phyloP scores from a whole-genome alignment of 2,329 filamentous ascomycete species.

The Akanthomyces dipterigenus region DNA sequence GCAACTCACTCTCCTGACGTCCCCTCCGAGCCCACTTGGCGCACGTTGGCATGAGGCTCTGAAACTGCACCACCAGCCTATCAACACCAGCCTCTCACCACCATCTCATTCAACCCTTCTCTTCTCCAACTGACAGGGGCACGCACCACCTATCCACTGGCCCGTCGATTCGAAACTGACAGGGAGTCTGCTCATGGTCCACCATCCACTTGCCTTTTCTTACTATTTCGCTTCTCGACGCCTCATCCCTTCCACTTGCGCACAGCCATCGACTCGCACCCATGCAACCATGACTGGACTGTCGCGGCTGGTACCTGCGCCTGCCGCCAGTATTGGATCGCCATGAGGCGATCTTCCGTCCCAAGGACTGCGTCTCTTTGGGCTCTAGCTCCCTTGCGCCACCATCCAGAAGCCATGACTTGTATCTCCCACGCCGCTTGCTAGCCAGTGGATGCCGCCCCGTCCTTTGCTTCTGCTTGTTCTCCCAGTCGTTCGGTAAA shows the following conservation, averaged over 20 bases:
- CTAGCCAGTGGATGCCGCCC: not conserved
- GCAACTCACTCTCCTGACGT: too few relatives aligned
- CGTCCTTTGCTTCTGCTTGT: not conserved
- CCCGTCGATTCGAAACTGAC: conserved; percentile 4
- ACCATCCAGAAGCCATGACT: conserved; percentile 3
- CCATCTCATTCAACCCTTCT: not conserved
- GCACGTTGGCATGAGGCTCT: conserved; percentile 4
- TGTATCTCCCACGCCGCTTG: conserved; percentile 20
- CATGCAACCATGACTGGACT: not conserved
- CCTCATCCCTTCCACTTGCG: not conserved
- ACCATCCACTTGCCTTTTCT: not conserved
- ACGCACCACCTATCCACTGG: not conserved
- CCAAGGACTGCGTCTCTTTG: not conserved
- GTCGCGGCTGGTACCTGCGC: not conserved
- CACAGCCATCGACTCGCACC: not conserved
- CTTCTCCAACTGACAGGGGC: not conserved
- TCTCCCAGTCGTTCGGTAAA: conserved; percentile 27
- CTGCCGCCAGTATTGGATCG: conserved; percentile 7
- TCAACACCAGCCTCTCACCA: not conserved
- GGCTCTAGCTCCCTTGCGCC: not conserved
- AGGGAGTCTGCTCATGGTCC: not conserved
- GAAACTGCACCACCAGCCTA: conserved; percentile 4
- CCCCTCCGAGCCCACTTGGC: not conserved
- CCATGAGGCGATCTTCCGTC: not conserved
- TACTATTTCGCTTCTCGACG: not conserved